phyloP scores from a whole-genome alignment of 768 basidiomycete genomes.

The Amanita thiersii region DNA sequence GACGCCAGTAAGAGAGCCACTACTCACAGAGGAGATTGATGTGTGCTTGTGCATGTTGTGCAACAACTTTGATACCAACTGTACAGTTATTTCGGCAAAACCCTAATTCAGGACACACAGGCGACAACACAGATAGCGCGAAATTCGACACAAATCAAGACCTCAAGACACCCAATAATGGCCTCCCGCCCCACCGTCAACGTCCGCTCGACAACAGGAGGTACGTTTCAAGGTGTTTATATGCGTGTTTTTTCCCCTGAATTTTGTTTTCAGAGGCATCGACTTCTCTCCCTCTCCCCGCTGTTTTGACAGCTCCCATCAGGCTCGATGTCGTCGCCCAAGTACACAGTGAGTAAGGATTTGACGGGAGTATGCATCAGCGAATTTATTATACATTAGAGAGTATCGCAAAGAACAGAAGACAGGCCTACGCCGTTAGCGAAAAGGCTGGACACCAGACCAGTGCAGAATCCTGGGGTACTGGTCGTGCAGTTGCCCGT shows the following conservation, averaged over 20 bases:
- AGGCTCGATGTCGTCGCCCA: constrained; percentile 97
- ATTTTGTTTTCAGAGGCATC: constrained; percentile 55
- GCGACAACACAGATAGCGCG: neutral
- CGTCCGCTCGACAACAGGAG: constrained; percentile 72
- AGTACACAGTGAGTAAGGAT: constrained; percentile 84
- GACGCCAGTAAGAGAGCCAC: neutral
- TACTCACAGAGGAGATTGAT: too few relatives aligned
- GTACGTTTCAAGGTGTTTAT: constrained; percentile 27
- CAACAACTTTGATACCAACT: neutral
- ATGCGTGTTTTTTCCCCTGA: constrained; percentile 8
- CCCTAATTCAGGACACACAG: constrained; percentile 2
- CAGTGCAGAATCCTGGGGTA: constrained; percentile 99
- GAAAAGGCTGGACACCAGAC: constrained; percentile 99
- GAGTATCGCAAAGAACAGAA: constrained; percentile 96
- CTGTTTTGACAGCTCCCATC: constrained; percentile 97
- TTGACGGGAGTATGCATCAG: neutral
- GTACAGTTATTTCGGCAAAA: constrained; percentile 8
- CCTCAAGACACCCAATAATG: constrained; percentile 55
- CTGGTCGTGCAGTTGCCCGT: constrained; percentile 99
- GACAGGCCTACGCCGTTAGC: constrained; percentile 94
- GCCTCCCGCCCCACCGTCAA: constrained; percentile 90
- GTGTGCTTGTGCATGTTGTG: neutral
- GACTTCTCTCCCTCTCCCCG: constrained; percentile 84
- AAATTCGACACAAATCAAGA: neutral
- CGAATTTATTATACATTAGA: constrained; percentile 39